Percentiles rank a stretch among this genome's conserved stretches.
These are phyloP conservation scores for Cordyceps tenuipes DNA, from an alignment of 2,329 filamentous ascomycete genomes.

Conservation along the genomic window DNA sequence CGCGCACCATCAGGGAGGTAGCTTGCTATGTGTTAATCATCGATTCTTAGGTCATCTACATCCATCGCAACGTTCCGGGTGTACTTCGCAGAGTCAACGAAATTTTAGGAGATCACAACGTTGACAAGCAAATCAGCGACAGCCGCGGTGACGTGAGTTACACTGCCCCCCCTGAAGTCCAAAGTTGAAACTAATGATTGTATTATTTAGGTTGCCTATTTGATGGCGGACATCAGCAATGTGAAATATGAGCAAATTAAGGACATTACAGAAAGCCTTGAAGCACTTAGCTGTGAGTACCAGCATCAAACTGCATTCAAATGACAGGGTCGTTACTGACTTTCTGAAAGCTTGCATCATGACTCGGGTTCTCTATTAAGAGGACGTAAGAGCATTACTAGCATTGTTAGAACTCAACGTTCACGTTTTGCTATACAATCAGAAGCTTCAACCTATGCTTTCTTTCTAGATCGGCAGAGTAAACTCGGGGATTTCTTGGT, in stretches of 20 bases:
- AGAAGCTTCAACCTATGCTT: background rate
- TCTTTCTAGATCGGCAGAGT: background rate
- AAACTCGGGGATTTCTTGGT: background rate
- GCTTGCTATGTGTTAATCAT: conserved; percentile 13
- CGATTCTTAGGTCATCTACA: conserved; percentile 65
- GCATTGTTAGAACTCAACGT: conserved; percentile 5
- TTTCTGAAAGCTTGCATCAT: conserved; percentile 32
- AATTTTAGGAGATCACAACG: conserved; percentile 89
- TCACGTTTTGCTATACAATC: background rate
- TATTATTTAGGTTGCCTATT: conserved; percentile 63
- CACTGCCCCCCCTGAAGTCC: background rate
- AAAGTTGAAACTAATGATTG: conserved; percentile 4
- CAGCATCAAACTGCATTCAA: background rate
- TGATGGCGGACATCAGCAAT: conserved; percentile 95
- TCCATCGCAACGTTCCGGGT: conserved; percentile 93
- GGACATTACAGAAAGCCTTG: conserved; percentile 74
- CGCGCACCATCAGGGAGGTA: too few relatives aligned
- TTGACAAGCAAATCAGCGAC: conserved; percentile 98
- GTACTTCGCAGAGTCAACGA: conserved; percentile 93
- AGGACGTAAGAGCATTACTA: background rate
- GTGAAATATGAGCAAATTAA: conserved; percentile 76
- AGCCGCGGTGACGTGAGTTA: conserved; percentile 72
- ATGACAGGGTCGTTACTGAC: background rate
- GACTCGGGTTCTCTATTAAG: conserved; percentile 40
- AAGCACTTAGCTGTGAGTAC: conserved; percentile 66